Evolutionary conservation across 208 protist genomes (phyloP).

Genomic region (Acanthamoeba royreba): DNA sequence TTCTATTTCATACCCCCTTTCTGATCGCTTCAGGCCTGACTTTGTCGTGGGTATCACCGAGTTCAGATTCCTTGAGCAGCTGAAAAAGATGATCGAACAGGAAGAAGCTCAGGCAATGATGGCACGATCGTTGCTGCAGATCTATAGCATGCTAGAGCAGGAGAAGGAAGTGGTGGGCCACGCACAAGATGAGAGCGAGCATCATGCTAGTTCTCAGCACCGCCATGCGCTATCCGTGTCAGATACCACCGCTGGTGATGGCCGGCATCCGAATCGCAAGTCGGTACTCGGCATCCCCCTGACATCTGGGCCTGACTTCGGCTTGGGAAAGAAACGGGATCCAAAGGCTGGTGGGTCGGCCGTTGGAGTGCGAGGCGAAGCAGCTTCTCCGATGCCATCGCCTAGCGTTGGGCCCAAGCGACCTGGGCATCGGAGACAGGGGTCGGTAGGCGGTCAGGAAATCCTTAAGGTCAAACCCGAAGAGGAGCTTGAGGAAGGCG

Average conservation of each 20-base stretch:
- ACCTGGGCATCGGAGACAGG: not conserved
- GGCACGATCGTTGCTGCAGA: not conserved
- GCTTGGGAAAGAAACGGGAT: not conserved
- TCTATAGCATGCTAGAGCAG: not conserved
- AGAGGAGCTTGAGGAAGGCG: not conserved
- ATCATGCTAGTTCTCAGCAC: no score
- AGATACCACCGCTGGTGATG: no score
- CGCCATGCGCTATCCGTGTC: not conserved
- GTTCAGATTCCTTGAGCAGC: not conserved
- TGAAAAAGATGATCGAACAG: not conserved
- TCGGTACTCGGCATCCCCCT: not conserved
- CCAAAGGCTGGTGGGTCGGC: not conserved
- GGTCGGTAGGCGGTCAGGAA: not conserved
- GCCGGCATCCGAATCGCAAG: not conserved
- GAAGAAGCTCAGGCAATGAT: not conserved
- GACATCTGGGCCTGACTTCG: not conserved
- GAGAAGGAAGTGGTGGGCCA: not conserved
- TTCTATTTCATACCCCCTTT: not conserved
- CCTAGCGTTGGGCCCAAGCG: not conserved
- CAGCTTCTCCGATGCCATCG: not conserved
- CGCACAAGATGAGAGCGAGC: not conserved
- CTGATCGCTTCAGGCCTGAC: no score
- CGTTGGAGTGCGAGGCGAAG: not conserved
- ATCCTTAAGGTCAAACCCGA: conserved; percentile 10
- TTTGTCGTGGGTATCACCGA: no score